Conservation (phyloP, 176 grass and related monocot species). For the Microstegium vimineum region DNA sequence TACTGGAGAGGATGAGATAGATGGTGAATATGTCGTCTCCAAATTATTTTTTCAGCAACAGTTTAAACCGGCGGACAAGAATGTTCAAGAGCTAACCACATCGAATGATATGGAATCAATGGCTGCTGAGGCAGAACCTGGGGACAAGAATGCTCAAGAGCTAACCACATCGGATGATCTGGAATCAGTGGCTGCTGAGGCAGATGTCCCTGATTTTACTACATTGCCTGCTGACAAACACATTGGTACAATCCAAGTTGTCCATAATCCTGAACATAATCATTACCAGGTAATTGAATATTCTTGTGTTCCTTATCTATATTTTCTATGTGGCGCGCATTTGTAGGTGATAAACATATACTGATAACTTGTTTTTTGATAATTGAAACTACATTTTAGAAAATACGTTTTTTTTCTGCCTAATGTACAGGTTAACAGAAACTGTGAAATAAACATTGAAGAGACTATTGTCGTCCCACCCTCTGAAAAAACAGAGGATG, state of each 20-base stretch:
- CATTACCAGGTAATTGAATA: constrained; percentile 42
- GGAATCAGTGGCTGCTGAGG: constrained; percentile 26
- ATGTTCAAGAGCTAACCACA: constrained; percentile 30
- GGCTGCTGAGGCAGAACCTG: constrained; percentile 37
- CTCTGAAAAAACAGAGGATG: constrained; percentile 45
- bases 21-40: constrained; percentile 81
- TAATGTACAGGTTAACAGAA: constrained; percentile 31
- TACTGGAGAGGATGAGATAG: constrained; percentile 81
- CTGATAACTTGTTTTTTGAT: neutral
- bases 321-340: neutral
- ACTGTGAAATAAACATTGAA: constrained; percentile 40
- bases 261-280: constrained; percentile 25
- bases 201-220: neutral
- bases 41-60: constrained; percentile 96
- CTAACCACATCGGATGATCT: constrained; percentile 6
- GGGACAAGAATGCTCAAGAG: too few species aligned
- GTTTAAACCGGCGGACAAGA: constrained; percentile 58
- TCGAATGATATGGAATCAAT: constrained; percentile 29
- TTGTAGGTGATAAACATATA: neutral
- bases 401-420: neutral
- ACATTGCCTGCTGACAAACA: neutral
- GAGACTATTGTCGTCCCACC: constrained; percentile 26
- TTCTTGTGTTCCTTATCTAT: constrained; percentile 4
- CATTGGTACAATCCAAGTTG: constrained; percentile 24
- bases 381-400: neutral